Evolutionary conservation across 2,329 filamentous ascomycete genomes (phyloP).

Genomic region (Cladosporium sp.): DNA sequence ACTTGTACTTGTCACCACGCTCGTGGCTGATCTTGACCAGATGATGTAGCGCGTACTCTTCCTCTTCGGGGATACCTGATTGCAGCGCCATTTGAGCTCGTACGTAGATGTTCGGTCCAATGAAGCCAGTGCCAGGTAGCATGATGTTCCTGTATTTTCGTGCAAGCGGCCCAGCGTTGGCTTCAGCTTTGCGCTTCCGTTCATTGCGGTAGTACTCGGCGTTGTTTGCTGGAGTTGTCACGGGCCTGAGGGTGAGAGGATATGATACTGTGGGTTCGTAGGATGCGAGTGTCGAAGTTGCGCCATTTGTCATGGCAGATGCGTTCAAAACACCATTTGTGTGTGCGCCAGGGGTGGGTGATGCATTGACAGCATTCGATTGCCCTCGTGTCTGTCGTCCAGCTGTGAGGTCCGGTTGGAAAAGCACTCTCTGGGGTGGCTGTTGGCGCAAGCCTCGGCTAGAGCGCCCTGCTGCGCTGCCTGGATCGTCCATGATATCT

Average conservation of each 20-base stretch:
- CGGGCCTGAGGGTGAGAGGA: constrained; percentile 65
- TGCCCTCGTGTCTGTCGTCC: constrained; percentile 59
- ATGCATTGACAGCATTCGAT: constrained; percentile 26
- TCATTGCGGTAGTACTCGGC: constrained; percentile 62
- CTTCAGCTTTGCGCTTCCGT: constrained; percentile 44
- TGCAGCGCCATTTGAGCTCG: constrained; percentile 79
- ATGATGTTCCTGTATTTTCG: constrained; percentile 50
- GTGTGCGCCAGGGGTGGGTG: constrained; percentile 44
- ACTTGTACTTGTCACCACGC: constrained; percentile 90
- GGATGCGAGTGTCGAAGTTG: constrained; percentile 54
- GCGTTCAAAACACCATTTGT: constrained; percentile 45
- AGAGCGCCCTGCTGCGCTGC: constrained; percentile 31
- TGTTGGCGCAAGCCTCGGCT: constrained; percentile 58
- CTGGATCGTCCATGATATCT: constrained; percentile 48
- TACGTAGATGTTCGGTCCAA: constrained; percentile 86
- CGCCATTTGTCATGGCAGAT: constrained; percentile 23
- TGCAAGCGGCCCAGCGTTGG: constrained; percentile 39
- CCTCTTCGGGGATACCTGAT: constrained; percentile 73
- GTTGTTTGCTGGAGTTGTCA: constrained; percentile 71
- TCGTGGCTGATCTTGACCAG: constrained; percentile 94
- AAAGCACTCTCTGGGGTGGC: constrained; percentile 78
- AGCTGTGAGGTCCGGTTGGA: constrained; percentile 68
- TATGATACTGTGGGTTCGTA: constrained; percentile 65
- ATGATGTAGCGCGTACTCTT: constrained; percentile 90
- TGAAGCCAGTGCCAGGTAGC: constrained; percentile 59